These are phyloP conservation scores for Pouteria campechiana DNA, from an alignment of 179 eudicot genomes.

Conservation along the genomic window DNA sequence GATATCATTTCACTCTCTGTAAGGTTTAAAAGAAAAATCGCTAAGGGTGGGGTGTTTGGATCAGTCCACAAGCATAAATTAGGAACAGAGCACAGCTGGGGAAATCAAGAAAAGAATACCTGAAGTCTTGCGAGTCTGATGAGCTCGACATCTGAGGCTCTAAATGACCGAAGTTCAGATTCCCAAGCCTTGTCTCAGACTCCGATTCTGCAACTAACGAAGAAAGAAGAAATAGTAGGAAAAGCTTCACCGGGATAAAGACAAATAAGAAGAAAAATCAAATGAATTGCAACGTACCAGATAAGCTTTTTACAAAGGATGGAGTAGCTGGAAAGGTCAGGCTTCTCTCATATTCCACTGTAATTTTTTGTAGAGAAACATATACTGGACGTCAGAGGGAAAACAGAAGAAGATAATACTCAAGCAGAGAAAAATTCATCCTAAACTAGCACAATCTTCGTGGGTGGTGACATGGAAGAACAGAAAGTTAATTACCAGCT, in stretches of 20 bases:
- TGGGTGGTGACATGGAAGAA: background rate
- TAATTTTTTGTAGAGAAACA: no score
- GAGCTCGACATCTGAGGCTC: constrained; percentile 10
- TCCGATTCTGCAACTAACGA: constrained; percentile 13
- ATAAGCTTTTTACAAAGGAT: background rate
- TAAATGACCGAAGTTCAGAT: constrained; percentile 1
- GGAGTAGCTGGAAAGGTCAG: background rate
- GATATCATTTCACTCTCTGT: no score
- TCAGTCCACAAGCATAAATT: background rate
- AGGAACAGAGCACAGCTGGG: background rate
- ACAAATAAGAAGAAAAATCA: background rate
- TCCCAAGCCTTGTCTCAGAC: background rate
- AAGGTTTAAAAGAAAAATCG: background rate
- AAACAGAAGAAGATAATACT: background rate
- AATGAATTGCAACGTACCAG: background rate
- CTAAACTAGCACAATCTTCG: background rate
- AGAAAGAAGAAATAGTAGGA: background rate
- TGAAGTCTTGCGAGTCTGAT: constrained; percentile 19
- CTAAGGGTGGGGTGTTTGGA: background rate
- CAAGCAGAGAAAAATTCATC: constrained; percentile 2
- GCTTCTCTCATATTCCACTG: background rate
- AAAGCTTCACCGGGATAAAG: background rate
- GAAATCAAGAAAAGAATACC: constrained; percentile 17
- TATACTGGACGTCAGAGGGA: no score
- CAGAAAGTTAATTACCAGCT: background rate